phyloP scores from a whole-genome alignment of 192 early-diverging fungal species.

The Kappamyces sp. region DNA sequence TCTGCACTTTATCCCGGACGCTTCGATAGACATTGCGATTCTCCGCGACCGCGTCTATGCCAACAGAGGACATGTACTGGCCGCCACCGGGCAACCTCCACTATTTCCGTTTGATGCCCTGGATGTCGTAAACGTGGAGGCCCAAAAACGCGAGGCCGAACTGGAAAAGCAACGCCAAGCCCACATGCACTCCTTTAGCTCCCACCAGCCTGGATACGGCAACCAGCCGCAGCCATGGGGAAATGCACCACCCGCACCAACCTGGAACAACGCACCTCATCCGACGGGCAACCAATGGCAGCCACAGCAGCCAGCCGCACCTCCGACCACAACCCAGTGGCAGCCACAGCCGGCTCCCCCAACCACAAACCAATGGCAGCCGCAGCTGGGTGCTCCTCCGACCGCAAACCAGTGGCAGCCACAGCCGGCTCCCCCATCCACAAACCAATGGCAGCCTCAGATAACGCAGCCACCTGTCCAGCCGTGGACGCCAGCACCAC shows the following conservation, averaged over 20 bases:
- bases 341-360: not conserved
- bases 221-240: not conserved
- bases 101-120: slow-evolving; percentile 60
- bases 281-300: not conserved
- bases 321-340: not conserved
- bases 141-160: slow-evolving; percentile 7
- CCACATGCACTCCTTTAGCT: not conserved
- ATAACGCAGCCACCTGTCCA: not conserved
- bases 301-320: not conserved
- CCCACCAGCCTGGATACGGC: not conserved
- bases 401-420: not conserved
- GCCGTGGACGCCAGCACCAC: not conserved
- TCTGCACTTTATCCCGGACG: slow-evolving; percentile 32
- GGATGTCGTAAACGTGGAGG: slow-evolving; percentile 29
- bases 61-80: slow-evolving; percentile 42
- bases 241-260: not conserved
- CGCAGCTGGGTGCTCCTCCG: not conserved
- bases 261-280: not conserved
- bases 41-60: slow-evolving; percentile 67
- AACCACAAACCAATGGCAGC: not conserved
- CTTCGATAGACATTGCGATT: slow-evolving; percentile 54
- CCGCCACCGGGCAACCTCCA: slow-evolving; percentile 32
- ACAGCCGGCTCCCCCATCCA: not conserved
- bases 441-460: slow-evolving; percentile 6
- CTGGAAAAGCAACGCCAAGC: slow-evolving; percentile 6